A percentile compares a stretch with the other conserved stretches of the same genome.
Evolutionary conservation across 1,284 basidiomycete species (phyloP).

Genomic region (Cryptococcus sp.): DNA sequence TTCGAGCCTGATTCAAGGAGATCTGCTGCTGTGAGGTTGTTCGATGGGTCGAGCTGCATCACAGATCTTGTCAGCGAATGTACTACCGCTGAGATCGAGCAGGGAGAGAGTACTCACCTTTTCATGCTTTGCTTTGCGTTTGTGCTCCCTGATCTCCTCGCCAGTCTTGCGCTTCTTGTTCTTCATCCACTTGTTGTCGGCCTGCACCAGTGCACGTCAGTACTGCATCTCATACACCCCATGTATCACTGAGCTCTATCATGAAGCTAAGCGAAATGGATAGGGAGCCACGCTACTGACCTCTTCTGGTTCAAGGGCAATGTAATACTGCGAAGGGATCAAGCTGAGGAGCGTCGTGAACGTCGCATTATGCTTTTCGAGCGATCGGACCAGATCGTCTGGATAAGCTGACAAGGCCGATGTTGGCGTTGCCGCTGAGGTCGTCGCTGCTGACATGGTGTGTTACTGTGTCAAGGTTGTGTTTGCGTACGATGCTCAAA

Average conservation of each 20-base stretch:
- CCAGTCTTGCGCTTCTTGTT: constrained; percentile 82
- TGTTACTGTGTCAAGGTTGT: no score
- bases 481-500: no score
- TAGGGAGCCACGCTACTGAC: constrained; percentile 33
- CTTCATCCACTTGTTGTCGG: constrained; percentile 77
- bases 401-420: constrained; percentile 50
- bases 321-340: constrained; percentile 85
- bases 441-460: no score
- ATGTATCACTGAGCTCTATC: background rate
- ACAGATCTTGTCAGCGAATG: background rate
- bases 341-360: constrained; percentile 78
- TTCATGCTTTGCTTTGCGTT: constrained; percentile 77
- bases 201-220: constrained; percentile 28
- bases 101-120: constrained; percentile 61
- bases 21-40: constrained; percentile 78
- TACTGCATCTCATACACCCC: background rate
- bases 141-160: constrained; percentile 80
- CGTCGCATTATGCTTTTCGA: constrained; percentile 77
- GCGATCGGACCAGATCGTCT: constrained; percentile 63
- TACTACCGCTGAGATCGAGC: no score
- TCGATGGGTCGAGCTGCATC: constrained; percentile 79
- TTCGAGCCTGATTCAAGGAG: constrained; percentile 57
- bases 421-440: constrained; percentile 3
- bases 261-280: background rate
- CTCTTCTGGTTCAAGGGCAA: constrained; percentile 69